Conservation (phyloP, 148 eudicot genomes). For the Arctostaphylos glauca region DNA sequence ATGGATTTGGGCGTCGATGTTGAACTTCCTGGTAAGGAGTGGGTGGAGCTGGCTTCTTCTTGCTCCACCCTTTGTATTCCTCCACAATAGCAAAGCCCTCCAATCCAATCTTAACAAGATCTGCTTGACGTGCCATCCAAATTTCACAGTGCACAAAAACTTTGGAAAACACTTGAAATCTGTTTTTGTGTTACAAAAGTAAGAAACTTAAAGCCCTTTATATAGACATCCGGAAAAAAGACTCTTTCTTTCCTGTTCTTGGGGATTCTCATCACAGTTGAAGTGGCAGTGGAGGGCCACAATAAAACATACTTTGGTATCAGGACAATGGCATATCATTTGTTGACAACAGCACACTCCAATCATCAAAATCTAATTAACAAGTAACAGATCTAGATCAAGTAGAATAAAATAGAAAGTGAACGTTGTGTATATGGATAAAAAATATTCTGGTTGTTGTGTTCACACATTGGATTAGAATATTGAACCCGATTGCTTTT, state of each 20-base stretch:
- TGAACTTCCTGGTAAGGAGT: background rate
- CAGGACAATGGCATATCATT: background rate
- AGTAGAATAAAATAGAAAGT: background rate
- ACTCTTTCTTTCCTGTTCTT: background rate
- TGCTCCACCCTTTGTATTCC: background rate
- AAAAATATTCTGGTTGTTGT: background rate
- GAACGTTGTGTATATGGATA: background rate
- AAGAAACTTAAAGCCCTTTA: background rate
- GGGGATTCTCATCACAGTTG: background rate
- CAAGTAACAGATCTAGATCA: background rate
- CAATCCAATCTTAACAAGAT: slow-evolving; percentile 10
- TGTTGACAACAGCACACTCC: background rate
- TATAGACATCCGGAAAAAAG: slow-evolving; percentile 5
- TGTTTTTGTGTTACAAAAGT: background rate
- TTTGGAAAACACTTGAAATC: background rate
- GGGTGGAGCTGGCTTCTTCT: background rate
- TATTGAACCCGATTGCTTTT: background rate
- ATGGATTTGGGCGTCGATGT: background rate
- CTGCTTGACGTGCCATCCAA: slow-evolving; percentile 17
- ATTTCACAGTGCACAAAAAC: background rate
- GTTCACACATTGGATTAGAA: background rate
- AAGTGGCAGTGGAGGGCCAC: background rate
- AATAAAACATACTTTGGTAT: background rate
- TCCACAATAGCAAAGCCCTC: slow-evolving; percentile 19
- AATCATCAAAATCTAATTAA: background rate